Evolutionary conservation across 768 basidiomycete species (phyloP), one percentile per base, ranked within the genome.

Genomic region (Pleurotus djamor): DNA sequence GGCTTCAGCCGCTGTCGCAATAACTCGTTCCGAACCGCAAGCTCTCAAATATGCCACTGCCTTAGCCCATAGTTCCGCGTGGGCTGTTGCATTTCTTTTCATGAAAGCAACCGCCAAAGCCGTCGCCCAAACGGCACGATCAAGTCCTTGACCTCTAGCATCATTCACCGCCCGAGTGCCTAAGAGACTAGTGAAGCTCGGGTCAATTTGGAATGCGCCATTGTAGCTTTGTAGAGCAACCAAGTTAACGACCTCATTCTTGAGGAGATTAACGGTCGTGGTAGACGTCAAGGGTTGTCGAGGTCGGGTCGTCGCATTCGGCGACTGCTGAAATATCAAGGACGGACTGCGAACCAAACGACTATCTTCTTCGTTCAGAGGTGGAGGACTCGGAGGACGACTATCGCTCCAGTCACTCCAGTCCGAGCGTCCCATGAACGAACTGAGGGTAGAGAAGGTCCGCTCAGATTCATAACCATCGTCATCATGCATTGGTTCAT

Each of bases 391-490:
- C 14, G 67, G 58, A 55, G 68, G 49, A 61, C 59, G 55, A 64
- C 32, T 33, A 58, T 67, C 71, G 65, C 75, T 73, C 74, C 71
- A 63, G 64, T 71, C 67, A 52, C 74, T 73, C 64, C 67, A 74
- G 36, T 70, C 74, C n/a, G 72, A 70, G 21, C 71, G 74, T 0
- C 64, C 71, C 2, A 75, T 73, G 1, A 85, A 64, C 4, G 84
- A 81, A 57, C 84, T 85, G 34, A 84, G 50, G 0, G 81, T 83
- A 9, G 83, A 78, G 59, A 79, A 78, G 0, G 75, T 74, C 35
- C 60, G 61, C 0, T 58, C 56, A 59, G 75, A 81, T 32, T 63
- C 57, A 45, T 71, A 66, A 16, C 62, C 75, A 44, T 63, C 67
- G 32, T 71, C 69, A 32, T 67, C 59, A 50, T 10, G 38, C 38